Evolutionary conservation across 1,139 yeast genomes (phyloP), one percentile per base, ranked within the genome.

Genomic region (Tardiomyces blankii): DNA sequence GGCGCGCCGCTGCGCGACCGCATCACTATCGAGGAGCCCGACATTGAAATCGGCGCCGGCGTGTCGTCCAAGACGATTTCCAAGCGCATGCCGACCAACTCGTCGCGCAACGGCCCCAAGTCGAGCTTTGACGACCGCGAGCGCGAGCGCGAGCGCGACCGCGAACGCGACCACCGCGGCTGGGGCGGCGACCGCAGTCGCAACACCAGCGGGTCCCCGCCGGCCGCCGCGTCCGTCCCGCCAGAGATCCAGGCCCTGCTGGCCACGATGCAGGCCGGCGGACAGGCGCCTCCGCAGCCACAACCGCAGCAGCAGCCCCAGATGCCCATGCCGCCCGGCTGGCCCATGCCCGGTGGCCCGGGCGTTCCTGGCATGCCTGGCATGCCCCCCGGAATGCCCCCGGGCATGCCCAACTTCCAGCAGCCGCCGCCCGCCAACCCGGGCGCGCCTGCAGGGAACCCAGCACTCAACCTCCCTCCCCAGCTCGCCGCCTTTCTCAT

Each of bases 41-140:
- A 91, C 67, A 91, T 91, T 57, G 96, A 88, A 63, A 85, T 91
- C 46, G 97, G 97, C 44, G 80, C 88, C 43, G 97, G 96, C 51
- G 84, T 88, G 41, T 84, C 95, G 0, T 86, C 96, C 2, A 89
- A 89, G 66, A 91, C 96, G 23, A 87, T 87, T 68, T 82, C 91
- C 25, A 47, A 51, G 25, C 49, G 35, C 11, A 30, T 30, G 35
- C 35, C 35, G n/a, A 30, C 35, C 16, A 30, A 30, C 35, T 30
- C 35, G 35, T 30, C 35, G 35, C 35, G 35, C 35, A 30, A 30
- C 35, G 35, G 35, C 5, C 35, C 35, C 5, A 30, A 30, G 35
- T 30, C 35, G 5, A 30, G 35, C 35, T 30, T 13, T 30, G 35
- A 30, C 16, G 35, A 30, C 9, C 35, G 35, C 9, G 35, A 30